Evolutionary conservation across 192 early-diverging fungal genomes (phyloP), one percentile per base, ranked within the genome.

Genomic region (Piromyces sp.): DNA sequence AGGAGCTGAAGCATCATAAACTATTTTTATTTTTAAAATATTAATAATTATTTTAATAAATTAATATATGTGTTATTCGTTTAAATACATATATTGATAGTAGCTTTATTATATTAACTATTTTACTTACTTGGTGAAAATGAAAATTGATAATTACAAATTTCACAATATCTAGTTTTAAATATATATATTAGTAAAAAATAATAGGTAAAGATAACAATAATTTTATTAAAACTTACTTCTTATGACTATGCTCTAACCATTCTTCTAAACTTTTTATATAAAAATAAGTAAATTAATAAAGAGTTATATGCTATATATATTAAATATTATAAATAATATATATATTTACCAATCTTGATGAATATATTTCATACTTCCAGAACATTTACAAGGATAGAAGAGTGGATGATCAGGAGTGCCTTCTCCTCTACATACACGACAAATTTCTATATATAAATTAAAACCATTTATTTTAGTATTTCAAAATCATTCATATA

Each of bases 351-450:
- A 93, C 93, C 94, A 97, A 78, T 92, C 89, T 85, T 97, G 95
- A 87, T 98, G 97, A n/a, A 98, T 94, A 87, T 92, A 95, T 83
- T 92, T 91, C 86, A 98, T 98, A 84, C 94, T 95, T 19, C 97
- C 97, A 29, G 95, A 93, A 87, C 97, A 98, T 86, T 95, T 95
- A 88, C 97, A 98, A 13, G 97, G 97, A 86, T 95, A 90, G 85
- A 93, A 97, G 78, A 98, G 89, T 36, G 94, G 96, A 83, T 97
- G 93, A 14, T 94, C 91, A 15, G 88, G 86, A 15, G 94, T 95
- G 42, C 86, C 90, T 82, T 93, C 93, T 51, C 89, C 88, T 42
- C 94, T 92, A 80, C 94, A 95, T 30, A 95, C 94, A 84, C 94
- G 92, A 87, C 94, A 95, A 83, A 95, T 92, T 83, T 92, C 90